Conservation (phyloP, 1,284 basidiomycete species). For the Mrakiaceae sp. region DNA sequence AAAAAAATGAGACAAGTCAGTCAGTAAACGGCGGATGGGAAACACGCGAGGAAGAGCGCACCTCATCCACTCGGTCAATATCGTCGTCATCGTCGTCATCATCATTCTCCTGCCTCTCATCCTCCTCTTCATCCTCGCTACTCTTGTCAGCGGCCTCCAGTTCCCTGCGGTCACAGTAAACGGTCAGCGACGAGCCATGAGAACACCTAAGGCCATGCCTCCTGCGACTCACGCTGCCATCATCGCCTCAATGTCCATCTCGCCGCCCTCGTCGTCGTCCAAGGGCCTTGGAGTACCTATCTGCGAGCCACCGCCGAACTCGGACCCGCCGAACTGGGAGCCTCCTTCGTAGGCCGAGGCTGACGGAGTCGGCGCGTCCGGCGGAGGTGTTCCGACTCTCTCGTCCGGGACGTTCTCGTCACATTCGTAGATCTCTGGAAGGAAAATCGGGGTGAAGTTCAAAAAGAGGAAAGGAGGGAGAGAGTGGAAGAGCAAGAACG, state of each 20-base stretch:
- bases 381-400: no score
- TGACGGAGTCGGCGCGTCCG: no score
- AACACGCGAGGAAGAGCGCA: neutral
- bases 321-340: neutral
- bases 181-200: conserved; percentile 15
- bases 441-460: neutral
- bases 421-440: conserved; percentile 53
- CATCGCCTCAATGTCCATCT: conserved; percentile 9
- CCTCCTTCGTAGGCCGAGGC: no score
- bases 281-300: conserved; percentile 1
- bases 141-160: no score
- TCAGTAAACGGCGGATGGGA: neutral
- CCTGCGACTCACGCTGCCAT: no score
- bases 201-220: neutral
- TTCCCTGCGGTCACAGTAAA: conserved; percentile 8
- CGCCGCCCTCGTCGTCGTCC: conserved; percentile 16
- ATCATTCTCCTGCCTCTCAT: conserved; percentile 20
- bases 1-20: conserved; percentile 25
- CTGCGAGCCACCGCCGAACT: conserved; percentile 5
- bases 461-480: neutral
- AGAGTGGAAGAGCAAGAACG: conserved; percentile 19
- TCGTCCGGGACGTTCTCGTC: no score
- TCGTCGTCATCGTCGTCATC: conserved; percentile 42
- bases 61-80: conserved; percentile 32
- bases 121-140: no score